These are phyloP conservation scores for Penicillium sp. DNA, from an alignment of 2,329 filamentous ascomycete genomes.

Conservation along the genomic window DNA sequence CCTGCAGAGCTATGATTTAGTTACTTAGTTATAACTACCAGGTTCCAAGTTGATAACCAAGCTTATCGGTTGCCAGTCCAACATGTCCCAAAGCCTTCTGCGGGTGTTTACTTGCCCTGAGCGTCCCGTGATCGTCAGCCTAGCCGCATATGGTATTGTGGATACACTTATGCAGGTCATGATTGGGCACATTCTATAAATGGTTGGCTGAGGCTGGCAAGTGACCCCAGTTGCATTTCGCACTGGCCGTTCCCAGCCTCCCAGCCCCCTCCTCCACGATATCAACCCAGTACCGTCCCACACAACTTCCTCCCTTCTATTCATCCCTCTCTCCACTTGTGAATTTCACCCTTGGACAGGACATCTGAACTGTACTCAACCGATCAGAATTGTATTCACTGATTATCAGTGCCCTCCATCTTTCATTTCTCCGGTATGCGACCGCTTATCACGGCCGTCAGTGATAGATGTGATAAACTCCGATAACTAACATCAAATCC, in stretches of 20 bases:
- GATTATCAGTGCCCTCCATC: neutral
- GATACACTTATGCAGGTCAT: neutral
- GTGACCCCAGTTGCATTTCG: constrained; percentile 18
- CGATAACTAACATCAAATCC: constrained; percentile 16
- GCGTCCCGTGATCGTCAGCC: constrained; percentile 19
- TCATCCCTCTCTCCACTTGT: neutral
- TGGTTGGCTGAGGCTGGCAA: constrained; percentile 19
- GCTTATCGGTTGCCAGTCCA: constrained; percentile 25
- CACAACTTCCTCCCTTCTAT: constrained; percentile 9
- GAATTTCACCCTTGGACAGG: neutral
- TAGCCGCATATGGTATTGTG: constrained; percentile 10
- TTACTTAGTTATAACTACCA: too few relatives aligned
- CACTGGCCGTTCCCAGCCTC: constrained; percentile 25
- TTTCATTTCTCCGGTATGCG: constrained; percentile 25
- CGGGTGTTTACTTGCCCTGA: constrained; percentile 24
- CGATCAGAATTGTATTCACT: neutral
- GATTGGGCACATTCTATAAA: constrained; percentile 14
- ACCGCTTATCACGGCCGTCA: constrained; percentile 8
- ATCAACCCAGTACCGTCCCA: constrained; percentile 9
- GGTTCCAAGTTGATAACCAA: neutral
- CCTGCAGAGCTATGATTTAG: neutral
- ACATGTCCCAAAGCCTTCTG: constrained; percentile 13
- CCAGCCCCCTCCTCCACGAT: constrained; percentile 26
- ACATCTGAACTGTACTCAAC: neutral
- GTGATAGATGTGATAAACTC: constrained; percentile 7